Percentiles rank a stretch among this genome's conserved stretches.
Evolutionary conservation across 176 grass and related monocot genomes (phyloP).

Genomic region (Carex littledalei): DNA sequence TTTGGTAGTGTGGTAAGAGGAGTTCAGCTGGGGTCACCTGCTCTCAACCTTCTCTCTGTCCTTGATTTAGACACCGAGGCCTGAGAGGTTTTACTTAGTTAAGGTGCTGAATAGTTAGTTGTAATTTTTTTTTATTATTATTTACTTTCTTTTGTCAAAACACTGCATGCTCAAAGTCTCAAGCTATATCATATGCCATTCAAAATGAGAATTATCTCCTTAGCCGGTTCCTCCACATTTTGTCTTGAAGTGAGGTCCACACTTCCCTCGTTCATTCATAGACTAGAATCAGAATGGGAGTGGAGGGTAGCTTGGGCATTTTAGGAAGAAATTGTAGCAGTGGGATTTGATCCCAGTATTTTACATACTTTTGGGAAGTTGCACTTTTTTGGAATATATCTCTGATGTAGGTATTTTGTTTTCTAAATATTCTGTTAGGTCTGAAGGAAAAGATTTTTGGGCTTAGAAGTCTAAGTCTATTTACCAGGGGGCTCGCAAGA

Average conservation of each 20-base stretch:
- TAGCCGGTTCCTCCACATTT: not conserved
- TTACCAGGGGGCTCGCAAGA: not conserved
- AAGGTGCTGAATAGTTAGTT: not conserved
- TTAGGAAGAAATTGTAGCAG: not conserved
- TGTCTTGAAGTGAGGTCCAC: not conserved
- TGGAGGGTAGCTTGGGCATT: not conserved
- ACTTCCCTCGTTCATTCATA: not conserved
- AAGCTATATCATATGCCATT: not conserved
- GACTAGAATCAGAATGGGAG: not conserved
- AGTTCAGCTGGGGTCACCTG: constrained; percentile 75
- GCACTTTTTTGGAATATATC: not conserved
- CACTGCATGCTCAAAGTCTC: not conserved
- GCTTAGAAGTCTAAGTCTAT: not conserved
- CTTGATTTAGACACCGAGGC: constrained; percentile 56
- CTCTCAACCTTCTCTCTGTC: constrained; percentile 66
- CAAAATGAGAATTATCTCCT: not conserved
- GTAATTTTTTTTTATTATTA: not conserved
- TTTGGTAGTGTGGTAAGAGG: constrained; percentile 81
- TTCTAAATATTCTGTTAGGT: not conserved
- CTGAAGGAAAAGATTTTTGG: not conserved
- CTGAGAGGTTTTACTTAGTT: constrained; percentile 30
- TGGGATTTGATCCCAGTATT: not conserved
- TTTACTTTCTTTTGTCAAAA: not conserved
- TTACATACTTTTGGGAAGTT: not conserved
- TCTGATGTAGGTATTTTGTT: not conserved